phyloP scores from a whole-genome alignment of 495 filamentous ascomycete species.

The Astrothelium macrocarpum region DNA sequence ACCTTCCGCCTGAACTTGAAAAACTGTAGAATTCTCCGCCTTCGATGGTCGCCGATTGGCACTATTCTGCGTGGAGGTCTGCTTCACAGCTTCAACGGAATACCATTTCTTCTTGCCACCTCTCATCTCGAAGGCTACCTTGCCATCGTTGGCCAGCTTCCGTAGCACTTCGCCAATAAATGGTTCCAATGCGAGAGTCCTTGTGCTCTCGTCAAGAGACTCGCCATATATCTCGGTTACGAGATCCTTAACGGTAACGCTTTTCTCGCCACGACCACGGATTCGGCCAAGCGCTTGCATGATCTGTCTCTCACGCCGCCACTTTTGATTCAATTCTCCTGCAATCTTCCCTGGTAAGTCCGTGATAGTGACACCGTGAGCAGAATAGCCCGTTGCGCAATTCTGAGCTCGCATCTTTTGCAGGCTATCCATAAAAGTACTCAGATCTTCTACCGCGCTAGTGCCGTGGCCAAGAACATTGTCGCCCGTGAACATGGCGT shows the following conservation, averaged over 20 bases:
- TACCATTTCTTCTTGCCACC: constrained; percentile 40
- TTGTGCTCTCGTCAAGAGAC: constrained; percentile 23
- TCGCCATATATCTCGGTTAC: constrained; percentile 35
- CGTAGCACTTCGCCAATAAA: constrained; percentile 40
- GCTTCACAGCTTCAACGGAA: constrained; percentile 1
- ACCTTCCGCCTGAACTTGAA: too few relatives aligned
- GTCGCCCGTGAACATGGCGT: constrained; percentile 23
- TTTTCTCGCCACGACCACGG: neutral
- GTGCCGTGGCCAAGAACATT: constrained; percentile 40
- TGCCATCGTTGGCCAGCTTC: constrained; percentile 42
- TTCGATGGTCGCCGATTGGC: too few relatives aligned
- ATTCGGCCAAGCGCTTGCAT: constrained; percentile 22
- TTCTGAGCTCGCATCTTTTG: constrained; percentile 25
- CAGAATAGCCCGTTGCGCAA: constrained; percentile 34
- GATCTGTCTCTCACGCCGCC: constrained; percentile 32
- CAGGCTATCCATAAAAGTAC: constrained; percentile 32
- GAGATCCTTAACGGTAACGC: constrained; percentile 33
- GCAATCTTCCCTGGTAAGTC: constrained; percentile 31
- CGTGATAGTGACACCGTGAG: constrained; percentile 33
- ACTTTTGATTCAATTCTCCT: constrained; percentile 32
- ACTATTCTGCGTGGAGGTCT: too few relatives aligned
- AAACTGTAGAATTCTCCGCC: too few relatives aligned
- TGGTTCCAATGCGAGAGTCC: constrained; percentile 34
- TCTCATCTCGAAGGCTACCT: constrained; percentile 38
- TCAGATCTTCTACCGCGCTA: constrained; percentile 33